These are phyloP conservation scores for Calamus simplicifolius DNA, from an alignment of 176 grass and related monocot species.

Conservation along the genomic window DNA sequence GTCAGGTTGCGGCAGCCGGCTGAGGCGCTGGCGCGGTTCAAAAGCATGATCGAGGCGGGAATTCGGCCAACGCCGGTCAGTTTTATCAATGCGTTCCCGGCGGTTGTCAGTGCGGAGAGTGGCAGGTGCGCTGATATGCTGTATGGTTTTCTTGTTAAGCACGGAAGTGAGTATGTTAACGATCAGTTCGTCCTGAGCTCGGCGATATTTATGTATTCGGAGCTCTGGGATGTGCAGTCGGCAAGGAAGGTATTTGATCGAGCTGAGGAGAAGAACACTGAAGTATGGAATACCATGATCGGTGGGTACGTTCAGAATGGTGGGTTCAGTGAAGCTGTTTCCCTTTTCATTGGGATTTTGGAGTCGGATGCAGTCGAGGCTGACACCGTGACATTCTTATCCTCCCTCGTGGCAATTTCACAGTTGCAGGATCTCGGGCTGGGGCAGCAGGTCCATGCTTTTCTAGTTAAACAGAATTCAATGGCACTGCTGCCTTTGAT, in stretches of 20 bases:
- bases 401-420: constrained; percentile 54
- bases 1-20: constrained; percentile 36
- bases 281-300: constrained; percentile 98
- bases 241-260: constrained; percentile 47
- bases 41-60: constrained; percentile 44
- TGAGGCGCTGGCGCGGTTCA: constrained; percentile 46
- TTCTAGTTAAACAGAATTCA: constrained; percentile 49
- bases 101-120: not conserved
- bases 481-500: constrained; percentile 42
- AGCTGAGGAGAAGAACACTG: constrained; percentile 51
- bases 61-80: constrained; percentile 54
- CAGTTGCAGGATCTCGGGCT: constrained; percentile 61
- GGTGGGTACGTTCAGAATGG: constrained; percentile 69
- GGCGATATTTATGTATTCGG: constrained; percentile 50
- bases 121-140: constrained; percentile 22
- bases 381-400: constrained; percentile 75
- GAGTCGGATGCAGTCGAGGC: constrained; percentile 26
- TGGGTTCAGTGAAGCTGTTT: constrained; percentile 38
- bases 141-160: constrained; percentile 68
- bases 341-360: constrained; percentile 55
- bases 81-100: constrained; percentile 60
- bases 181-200: constrained; percentile 77
- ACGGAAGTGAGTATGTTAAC: constrained; percentile 43
- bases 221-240: constrained; percentile 29
- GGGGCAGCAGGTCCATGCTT: constrained; percentile 68